Conservation (phyloP, 257 asterid genomes). For the Plectranthus barbatus region DNA sequence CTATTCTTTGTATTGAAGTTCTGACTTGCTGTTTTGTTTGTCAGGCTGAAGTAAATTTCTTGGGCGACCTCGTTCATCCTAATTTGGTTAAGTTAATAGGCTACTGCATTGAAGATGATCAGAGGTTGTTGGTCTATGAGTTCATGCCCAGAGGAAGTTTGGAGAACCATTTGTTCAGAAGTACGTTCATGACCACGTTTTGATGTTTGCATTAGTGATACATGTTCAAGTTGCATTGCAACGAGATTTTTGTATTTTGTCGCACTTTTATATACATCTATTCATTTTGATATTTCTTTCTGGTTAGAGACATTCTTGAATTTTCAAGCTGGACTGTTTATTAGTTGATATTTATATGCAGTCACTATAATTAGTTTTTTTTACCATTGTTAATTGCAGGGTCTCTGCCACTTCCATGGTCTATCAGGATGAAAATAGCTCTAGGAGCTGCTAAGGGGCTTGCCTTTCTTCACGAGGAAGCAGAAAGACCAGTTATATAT, state of each 20-base stretch:
- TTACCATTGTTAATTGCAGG: not conserved
- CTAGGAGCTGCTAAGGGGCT: no score
- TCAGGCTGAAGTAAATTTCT: conserved; percentile 58
- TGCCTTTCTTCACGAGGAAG: no score
- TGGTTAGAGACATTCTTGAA: not conserved
- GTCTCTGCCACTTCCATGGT: no score
- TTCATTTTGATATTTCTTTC: not conserved
- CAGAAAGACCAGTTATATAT: no score
- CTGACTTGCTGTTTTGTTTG: conserved; percentile 11
- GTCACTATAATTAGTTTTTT: not conserved
- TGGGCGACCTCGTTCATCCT: conserved; percentile 53
- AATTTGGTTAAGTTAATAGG: no score
- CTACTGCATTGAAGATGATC: no score
- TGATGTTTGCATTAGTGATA: not conserved
- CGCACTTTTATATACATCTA: not conserved
- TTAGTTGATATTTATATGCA: not conserved
- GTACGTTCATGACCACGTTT: conserved; percentile 23
- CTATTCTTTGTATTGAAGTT: not conserved
- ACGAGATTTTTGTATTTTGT: no score
- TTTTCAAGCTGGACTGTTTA: not conserved
- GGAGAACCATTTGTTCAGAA: conserved; percentile 60
- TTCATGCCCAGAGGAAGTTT: no score
- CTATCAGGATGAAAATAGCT: no score
- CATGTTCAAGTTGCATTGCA: not conserved
- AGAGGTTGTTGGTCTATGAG: no score